phyloP scores from a whole-genome alignment of 768 basidiomycete species.

The Cytidiella melzeri region DNA sequence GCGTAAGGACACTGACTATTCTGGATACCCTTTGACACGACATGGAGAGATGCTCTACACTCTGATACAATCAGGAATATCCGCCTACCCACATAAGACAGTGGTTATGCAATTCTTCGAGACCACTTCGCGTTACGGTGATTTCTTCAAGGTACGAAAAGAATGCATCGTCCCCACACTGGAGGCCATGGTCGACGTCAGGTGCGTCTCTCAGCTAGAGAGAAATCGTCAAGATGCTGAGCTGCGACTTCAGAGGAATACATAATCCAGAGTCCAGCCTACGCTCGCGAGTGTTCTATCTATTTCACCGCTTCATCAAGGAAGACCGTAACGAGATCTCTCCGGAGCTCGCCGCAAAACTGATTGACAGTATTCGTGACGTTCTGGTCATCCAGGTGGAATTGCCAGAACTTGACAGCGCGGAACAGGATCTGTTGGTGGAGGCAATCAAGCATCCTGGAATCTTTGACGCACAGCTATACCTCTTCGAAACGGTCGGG shows the following conservation, averaged over 20 bases:
- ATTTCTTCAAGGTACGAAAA: slow-evolving; percentile 93
- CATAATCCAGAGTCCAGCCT: slow-evolving; percentile 69
- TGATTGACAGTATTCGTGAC: slow-evolving; percentile 73
- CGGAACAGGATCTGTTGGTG: slow-evolving; percentile 60
- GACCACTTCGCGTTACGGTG: slow-evolving; percentile 83
- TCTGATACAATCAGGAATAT: slow-evolving; percentile 78
- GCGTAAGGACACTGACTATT: slow-evolving; percentile 63
- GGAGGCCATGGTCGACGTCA: slow-evolving; percentile 77
- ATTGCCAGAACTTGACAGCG: slow-evolving; percentile 70
- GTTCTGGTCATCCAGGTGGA: slow-evolving; percentile 69
- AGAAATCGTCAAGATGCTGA: neutral
- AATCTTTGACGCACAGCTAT: slow-evolving; percentile 84
- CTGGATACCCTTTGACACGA: slow-evolving; percentile 76
- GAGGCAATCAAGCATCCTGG: slow-evolving; percentile 73
- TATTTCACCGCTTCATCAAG: slow-evolving; percentile 89
- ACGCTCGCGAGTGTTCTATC: slow-evolving; percentile 80
- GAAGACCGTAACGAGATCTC: slow-evolving; percentile 77
- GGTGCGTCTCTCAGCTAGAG: slow-evolving; percentile 58
- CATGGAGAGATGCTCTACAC: slow-evolving; percentile 88
- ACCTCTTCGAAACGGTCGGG: slow-evolving; percentile 90
- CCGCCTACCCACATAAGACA: slow-evolving; percentile 74
- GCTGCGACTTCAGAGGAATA: slow-evolving; percentile 55
- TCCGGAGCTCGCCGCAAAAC: slow-evolving; percentile 56
- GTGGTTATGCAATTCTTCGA: slow-evolving; percentile 93
- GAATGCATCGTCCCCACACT: slow-evolving; percentile 83